Percentiles rank a stretch among this genome's conserved stretches.
Conservation (phyloP, 306 rosid species). For the Vachellia pachyceras region DNA sequence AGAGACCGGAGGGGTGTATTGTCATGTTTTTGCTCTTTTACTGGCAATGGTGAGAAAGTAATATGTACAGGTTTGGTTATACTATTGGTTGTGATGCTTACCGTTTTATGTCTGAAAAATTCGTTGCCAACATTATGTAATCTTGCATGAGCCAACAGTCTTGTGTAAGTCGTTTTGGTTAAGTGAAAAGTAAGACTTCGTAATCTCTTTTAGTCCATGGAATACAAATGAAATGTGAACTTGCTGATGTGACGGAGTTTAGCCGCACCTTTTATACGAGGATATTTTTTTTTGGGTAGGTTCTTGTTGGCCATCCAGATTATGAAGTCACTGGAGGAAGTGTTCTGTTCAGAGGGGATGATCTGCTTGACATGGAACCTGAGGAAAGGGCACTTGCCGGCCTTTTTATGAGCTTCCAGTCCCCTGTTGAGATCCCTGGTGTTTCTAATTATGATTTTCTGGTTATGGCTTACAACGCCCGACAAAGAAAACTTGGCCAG, state of each 20-base stretch:
- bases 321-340: conserved; percentile 89
- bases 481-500: conserved; percentile 72
- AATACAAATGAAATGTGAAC: neutral
- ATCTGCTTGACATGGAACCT: conserved; percentile 83
- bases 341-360: conserved; percentile 74
- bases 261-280: neutral
- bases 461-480: conserved; percentile 91
- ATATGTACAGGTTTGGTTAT: conserved; percentile 3
- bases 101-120: neutral
- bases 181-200: neutral
- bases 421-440: conserved; percentile 92
- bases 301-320: conserved; percentile 93
- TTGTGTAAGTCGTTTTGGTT: neutral
- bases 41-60: too few relatives aligned
- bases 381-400: conserved; percentile 89
- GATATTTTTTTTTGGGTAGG: conserved; percentile 44
- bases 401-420: conserved; percentile 94
- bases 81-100: neutral
- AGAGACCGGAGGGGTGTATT: neutral
- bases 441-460: conserved; percentile 87
- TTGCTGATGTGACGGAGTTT: neutral
- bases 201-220: neutral
- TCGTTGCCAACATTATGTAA: neutral
- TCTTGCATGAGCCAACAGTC: neutral
- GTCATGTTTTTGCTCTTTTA: neutral